These are phyloP conservation scores for Aspergillus ochraceoroseus DNA, from an alignment of 2,329 filamentous ascomycete genomes.

Conservation along the genomic window DNA sequence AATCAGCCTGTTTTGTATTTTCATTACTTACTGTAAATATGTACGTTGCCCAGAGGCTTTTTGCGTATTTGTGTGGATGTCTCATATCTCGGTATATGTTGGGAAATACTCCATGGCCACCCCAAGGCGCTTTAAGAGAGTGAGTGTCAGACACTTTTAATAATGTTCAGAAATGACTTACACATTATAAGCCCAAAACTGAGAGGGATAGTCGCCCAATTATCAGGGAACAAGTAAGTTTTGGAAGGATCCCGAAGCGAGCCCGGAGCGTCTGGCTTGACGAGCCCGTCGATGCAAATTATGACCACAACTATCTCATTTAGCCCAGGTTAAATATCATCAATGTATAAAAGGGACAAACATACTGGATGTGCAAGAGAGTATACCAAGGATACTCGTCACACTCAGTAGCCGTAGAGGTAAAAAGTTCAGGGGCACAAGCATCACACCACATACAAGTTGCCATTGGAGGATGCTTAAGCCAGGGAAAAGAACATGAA, in stretches of 20 bases:
- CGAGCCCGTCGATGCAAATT: slow-evolving; percentile 76
- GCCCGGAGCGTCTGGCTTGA: slow-evolving; percentile 73
- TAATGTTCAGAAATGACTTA: slow-evolving; percentile 23
- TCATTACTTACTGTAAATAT: slow-evolving; percentile 64
- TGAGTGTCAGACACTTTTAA: slow-evolving; percentile 2
- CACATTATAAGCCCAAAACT: slow-evolving; percentile 88
- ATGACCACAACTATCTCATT: slow-evolving; percentile 66
- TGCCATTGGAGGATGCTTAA: slow-evolving; percentile 73
- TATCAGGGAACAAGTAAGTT: slow-evolving; percentile 76
- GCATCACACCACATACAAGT: slow-evolving; percentile 68
- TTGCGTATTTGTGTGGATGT: slow-evolving; percentile 74
- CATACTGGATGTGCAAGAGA: slow-evolving; percentile 82
- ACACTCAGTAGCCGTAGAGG: slow-evolving; percentile 80
- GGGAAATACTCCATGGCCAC: slow-evolving; percentile 71
- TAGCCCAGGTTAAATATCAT: slow-evolving; percentile 22
- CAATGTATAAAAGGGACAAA: slow-evolving; percentile 27
- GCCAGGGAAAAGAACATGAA: slow-evolving; percentile 70
- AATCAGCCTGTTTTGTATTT: background rate
- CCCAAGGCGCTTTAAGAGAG: slow-evolving; percentile 54
- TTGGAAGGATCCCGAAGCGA: slow-evolving; percentile 74
- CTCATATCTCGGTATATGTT: slow-evolving; percentile 77
- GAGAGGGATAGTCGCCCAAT: slow-evolving; percentile 81
- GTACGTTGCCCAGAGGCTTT: slow-evolving; percentile 74
- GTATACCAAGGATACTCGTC: slow-evolving; percentile 86
- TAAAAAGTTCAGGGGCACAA: slow-evolving; percentile 78